Evolutionary conservation across 2,329 filamentous ascomycete species (phyloP).

Genomic region (Pseudogymnoascus sp.): DNA sequence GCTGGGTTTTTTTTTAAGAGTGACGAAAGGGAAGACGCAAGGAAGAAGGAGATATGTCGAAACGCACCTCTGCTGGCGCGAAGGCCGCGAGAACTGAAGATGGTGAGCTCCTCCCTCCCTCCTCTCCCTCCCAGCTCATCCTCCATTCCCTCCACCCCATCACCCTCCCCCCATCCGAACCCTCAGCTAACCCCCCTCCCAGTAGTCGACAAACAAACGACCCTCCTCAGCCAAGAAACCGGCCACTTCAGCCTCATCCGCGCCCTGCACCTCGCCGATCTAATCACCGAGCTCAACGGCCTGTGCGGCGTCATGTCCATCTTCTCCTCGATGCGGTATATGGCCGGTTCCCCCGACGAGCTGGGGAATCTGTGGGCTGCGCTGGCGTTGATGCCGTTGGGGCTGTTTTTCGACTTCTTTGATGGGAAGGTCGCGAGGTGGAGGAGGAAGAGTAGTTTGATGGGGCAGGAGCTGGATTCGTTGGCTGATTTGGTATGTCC

Average conservation of each 20-base stretch:
- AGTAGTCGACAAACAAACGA: slow-evolving; percentile 65
- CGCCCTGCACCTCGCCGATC: slow-evolving; percentile 70
- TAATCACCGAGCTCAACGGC: slow-evolving; percentile 78
- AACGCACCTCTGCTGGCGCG: slow-evolving; percentile 2
- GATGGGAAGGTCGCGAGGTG: slow-evolving; percentile 94
- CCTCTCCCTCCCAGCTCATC: background rate
- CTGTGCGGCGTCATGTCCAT: slow-evolving; percentile 92
- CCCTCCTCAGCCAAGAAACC: slow-evolving; percentile 58
- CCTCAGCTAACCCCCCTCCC: background rate
- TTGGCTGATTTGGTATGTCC: slow-evolving; percentile 77
- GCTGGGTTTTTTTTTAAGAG: background rate
- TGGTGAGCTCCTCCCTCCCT: background rate
- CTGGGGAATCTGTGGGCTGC: slow-evolving; percentile 70
- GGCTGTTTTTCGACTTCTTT: slow-evolving; percentile 95
- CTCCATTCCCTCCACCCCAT: background rate
- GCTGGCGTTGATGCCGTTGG: slow-evolving; percentile 80
- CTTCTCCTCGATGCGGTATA: slow-evolving; percentile 87
- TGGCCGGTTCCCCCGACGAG: slow-evolving; percentile 58
- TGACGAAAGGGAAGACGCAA: background rate
- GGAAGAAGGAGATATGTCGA: background rate
- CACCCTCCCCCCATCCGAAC: background rate
- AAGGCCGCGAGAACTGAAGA: background rate
- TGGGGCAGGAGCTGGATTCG: slow-evolving; percentile 96
- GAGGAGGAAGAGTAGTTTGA: slow-evolving; percentile 93
- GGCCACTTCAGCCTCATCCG: slow-evolving; percentile 66